Evolutionary conservation across 192 early-diverging fungal species (phyloP), one percentile per base, ranked within the genome.

Genomic region (Tieghemiomyces parasiticus): DNA sequence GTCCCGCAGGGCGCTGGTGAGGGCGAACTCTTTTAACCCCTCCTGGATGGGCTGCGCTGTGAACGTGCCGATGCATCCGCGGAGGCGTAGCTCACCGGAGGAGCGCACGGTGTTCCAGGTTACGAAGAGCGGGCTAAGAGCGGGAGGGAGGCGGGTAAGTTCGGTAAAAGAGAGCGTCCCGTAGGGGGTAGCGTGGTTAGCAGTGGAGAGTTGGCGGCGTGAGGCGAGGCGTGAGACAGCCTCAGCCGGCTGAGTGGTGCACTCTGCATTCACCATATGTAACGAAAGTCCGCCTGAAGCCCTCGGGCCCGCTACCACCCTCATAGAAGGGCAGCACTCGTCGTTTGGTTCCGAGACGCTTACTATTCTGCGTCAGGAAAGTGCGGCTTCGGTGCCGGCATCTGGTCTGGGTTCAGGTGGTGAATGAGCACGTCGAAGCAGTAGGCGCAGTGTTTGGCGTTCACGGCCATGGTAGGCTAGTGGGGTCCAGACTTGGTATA

Each of bases 1-100:
- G 72, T 95, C 95, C 22, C 74, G 65, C 16, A 93, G 74, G 26
- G 92, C 89, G 61, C 90, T 90, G 32, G 78, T 83, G 46, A 91
- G 58, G 2, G 91, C 90, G 61, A 92, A 94, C 35, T 91, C 76
- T 30, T 77, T 71, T 28, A 97, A 65, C 1, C 91, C 90, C 50
- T 64, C 58, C 48, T 77, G 74, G 14, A 97, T 73, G 26, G 74
- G 64, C 73, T 84, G 64, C 9, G 92, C 63, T 2, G 73, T 63
- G 67, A 97, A 97, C 61, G 83, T 95, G 29, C 95, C 95, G 38
- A 97, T 95, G 67, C 93, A 97, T 16, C 94, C 94, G 31, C 92
- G 80, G 42, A 97, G 74, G 14, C 61, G 65, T 32, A 64, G 54
- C n/a, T 72, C 60, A 9, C 69, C 80, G 35, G 71, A 42, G 28